phyloP scores from a whole-genome alignment of 139 green algal genomes.

The Chlorella sorokiniana region DNA sequence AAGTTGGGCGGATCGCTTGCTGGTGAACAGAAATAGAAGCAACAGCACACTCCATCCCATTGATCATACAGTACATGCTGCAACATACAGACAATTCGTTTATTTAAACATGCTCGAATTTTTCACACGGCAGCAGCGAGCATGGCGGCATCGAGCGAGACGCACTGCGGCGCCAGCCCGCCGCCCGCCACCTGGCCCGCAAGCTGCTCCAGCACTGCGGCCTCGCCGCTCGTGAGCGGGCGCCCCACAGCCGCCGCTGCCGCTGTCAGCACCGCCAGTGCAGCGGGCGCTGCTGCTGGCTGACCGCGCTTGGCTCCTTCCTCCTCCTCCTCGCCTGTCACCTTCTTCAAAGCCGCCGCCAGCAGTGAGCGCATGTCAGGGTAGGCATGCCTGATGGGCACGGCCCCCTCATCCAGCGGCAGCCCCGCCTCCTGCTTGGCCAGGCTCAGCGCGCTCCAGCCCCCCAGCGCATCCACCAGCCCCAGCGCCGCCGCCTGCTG shows the following conservation, averaged over 20 bases:
- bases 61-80: not conserved
- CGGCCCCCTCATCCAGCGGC: conserved; percentile 27
- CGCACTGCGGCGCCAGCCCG: conserved; percentile 5
- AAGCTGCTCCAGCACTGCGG: conserved; percentile 2
- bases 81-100: not conserved
- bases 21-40: too few relatives aligned
- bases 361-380: not conserved
- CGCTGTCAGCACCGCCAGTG: not conserved
- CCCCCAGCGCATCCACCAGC: conserved; percentile 90
- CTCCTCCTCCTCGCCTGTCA: not conserved
- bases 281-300: not conserved
- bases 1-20: not conserved
- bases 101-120: not conserved
- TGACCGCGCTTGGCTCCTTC: not conserved
- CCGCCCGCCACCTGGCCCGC: not conserved
- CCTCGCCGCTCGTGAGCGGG: not conserved
- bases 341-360: not conserved
- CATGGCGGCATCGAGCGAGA: not conserved
- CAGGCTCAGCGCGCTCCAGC: conserved; percentile 71
- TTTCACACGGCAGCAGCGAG: conserved; percentile 1
- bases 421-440: conserved; percentile 75
- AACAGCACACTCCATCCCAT: too few relatives aligned
- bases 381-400: conserved; percentile 35
- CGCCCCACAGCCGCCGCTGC: not conserved
- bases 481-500: conserved; percentile 59